These are phyloP conservation scores for Populus euphratica DNA, from an alignment of 345 rosid species.

Conservation along the genomic window DNA sequence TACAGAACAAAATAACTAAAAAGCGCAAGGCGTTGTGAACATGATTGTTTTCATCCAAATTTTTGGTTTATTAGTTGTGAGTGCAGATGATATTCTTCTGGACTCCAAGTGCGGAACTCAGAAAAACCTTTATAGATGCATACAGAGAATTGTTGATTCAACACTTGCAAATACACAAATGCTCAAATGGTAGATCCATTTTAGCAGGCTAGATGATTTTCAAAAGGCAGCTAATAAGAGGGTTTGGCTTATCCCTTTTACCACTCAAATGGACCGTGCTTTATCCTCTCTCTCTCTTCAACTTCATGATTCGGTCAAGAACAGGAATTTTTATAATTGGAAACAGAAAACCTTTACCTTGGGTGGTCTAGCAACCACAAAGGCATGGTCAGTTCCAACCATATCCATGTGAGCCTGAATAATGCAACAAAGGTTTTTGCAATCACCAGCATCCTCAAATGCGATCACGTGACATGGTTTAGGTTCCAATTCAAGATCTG, in stretches of 20 bases:
- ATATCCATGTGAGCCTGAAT: conserved; percentile 83
- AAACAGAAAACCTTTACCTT: conserved; percentile 45
- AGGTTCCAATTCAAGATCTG: conserved; percentile 86
- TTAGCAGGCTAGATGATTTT: neutral
- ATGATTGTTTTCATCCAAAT: neutral
- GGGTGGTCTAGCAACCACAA: conserved; percentile 77
- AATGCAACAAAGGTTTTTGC: conserved; percentile 70
- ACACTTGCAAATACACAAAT: neutral
- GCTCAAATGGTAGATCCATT: neutral
- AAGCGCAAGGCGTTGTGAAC: neutral
- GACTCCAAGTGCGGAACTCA: neutral
- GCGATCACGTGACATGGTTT: conserved; percentile 81
- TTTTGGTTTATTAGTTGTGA: conserved; percentile 2
- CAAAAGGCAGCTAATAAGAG: neutral
- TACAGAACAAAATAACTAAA: neutral
- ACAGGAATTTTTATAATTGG: neutral
- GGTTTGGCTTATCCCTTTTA: neutral
- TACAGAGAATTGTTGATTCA: neutral
- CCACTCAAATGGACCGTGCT: neutral
- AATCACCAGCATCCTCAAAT: conserved; percentile 69
- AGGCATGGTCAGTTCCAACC: conserved; percentile 69
- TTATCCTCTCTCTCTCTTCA: neutral
- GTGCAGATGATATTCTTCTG: neutral
- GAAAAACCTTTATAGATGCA: neutral
- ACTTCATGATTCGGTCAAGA: neutral